Conservation (phyloP, 2,329 filamentous ascomycete species). For the Elsinoe necatrix region DNA sequence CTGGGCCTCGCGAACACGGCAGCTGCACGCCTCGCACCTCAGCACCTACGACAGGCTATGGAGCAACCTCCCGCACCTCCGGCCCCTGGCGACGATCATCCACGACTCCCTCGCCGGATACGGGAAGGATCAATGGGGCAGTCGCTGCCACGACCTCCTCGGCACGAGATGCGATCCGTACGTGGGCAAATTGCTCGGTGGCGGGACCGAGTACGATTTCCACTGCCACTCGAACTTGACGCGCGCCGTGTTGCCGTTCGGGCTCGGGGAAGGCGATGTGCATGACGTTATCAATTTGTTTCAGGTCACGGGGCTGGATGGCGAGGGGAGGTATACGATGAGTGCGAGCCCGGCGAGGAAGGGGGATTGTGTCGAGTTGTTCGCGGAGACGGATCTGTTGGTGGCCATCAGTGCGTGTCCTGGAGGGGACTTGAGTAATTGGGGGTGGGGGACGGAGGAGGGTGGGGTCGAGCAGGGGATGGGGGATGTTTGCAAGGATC, state of each 20-base stretch:
- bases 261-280: conserved; percentile 44
- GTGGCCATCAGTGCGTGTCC: conserved; percentile 62
- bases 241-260: conserved; percentile 60
- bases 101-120: conserved; percentile 51
- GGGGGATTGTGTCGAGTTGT: conserved; percentile 62
- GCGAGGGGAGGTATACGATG: conserved; percentile 69
- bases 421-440: conserved; percentile 71
- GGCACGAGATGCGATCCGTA: conserved; percentile 82
- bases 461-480: conserved; percentile 52
- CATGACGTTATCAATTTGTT: conserved; percentile 84
- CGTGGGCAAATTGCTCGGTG: conserved; percentile 63
- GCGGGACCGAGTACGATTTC: conserved; percentile 63
- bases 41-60: conserved; percentile 64
- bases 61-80: conserved; percentile 68
- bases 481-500: conserved; percentile 60
- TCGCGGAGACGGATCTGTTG: conserved; percentile 69
- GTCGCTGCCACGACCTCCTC: conserved; percentile 64
- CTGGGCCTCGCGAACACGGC: conserved; percentile 71
- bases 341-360: conserved; percentile 48
- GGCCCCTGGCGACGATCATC: conserved; percentile 62
- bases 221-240: conserved; percentile 79
- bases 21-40: conserved; percentile 70
- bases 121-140: conserved; percentile 46
- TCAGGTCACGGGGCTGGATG: conserved; percentile 71
- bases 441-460: conserved; percentile 62